Conservation (phyloP, 352 stramenopile genomes). For the Phytophthora pistaciae region DNA sequence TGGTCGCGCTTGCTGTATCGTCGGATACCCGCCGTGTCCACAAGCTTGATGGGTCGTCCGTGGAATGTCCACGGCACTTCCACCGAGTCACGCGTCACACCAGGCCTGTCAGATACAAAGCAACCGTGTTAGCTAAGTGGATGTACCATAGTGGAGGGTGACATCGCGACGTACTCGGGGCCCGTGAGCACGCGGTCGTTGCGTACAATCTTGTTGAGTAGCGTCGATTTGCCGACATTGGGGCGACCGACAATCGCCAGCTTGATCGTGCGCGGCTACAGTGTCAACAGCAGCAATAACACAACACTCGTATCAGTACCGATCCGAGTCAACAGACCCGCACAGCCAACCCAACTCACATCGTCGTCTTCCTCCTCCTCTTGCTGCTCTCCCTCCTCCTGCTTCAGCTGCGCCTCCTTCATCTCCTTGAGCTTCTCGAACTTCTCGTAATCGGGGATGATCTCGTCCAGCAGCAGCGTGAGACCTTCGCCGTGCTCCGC, state of each 20-base stretch:
- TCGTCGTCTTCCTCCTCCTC: conserved; percentile 58
- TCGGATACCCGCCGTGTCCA: conserved; percentile 86
- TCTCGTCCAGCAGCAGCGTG: conserved; percentile 72
- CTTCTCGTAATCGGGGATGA: conserved; percentile 76
- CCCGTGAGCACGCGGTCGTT: conserved; percentile 84
- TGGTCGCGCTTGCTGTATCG: conserved; percentile 88
- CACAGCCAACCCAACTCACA: conserved; percentile 41
- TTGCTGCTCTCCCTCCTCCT: conserved; percentile 41
- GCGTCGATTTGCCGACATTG: conserved; percentile 85
- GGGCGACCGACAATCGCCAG: conserved; percentile 82
- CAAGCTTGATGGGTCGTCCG: conserved; percentile 76
- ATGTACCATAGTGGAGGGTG: too few relatives aligned
- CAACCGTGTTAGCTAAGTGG: too few relatives aligned
- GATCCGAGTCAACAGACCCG: neutral
- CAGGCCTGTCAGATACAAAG: conserved; percentile 48
- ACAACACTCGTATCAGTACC: conserved; percentile 10
- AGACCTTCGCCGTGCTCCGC: conserved; percentile 83
- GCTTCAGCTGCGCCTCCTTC: conserved; percentile 32
- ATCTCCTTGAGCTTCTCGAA: conserved; percentile 65
- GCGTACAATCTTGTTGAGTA: conserved; percentile 86
- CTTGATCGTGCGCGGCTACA: conserved; percentile 71
- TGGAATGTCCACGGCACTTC: conserved; percentile 85
- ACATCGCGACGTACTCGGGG: conserved; percentile 65
- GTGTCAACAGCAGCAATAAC: neutral
- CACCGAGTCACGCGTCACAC: conserved; percentile 84